A percentile compares a stretch with the other conserved stretches of the same genome.
These are phyloP conservation scores for Xylariaceae sp. DNA, from an alignment of 2,329 filamentous ascomycete species.

Conservation along the genomic window DNA sequence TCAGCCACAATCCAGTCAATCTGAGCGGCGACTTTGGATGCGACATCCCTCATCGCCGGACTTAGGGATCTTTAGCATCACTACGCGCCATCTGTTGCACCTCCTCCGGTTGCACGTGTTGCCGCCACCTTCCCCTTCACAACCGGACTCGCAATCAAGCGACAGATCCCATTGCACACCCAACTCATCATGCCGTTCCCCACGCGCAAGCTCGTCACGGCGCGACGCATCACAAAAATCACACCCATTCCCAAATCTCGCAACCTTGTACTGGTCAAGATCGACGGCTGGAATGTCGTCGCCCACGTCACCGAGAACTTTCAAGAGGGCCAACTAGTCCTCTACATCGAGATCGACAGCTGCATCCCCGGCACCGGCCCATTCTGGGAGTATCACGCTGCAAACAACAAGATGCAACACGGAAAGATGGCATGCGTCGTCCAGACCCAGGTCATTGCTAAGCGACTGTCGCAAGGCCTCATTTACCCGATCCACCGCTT, in stretches of 20 bases:
- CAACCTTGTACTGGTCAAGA: conserved; percentile 11
- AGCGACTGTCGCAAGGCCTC: conserved; percentile 30
- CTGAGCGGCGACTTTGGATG: too few species aligned
- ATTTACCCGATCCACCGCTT: conserved; percentile 23
- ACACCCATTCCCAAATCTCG: conserved; percentile 5
- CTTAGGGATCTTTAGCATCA: too few species aligned
- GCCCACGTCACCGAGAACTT: conserved; percentile 6
- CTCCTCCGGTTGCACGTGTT: too few species aligned
- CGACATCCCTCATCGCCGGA: too few species aligned
- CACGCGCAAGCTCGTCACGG: conserved; percentile 23
- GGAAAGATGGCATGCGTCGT: conserved; percentile 26
- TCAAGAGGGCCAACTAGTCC: conserved; percentile 24
- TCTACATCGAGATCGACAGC: conserved; percentile 34
- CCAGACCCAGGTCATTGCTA: conserved; percentile 12
- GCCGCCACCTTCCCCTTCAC: too few species aligned
- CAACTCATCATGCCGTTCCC: neutral
- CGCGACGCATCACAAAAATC: conserved; percentile 22
- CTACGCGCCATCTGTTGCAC: too few species aligned
- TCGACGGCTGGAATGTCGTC: conserved; percentile 32
- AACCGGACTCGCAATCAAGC: too few species aligned
- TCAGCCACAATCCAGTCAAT: too few species aligned
- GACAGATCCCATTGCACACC: too few species aligned
- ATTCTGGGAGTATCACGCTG: conserved; percentile 22
- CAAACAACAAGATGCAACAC: conserved; percentile 4
- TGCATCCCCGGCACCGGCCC: conserved; percentile 25